Conservation (phyloP, 805 yeast species). For the Nakazawaea wickerhamii region DNA sequence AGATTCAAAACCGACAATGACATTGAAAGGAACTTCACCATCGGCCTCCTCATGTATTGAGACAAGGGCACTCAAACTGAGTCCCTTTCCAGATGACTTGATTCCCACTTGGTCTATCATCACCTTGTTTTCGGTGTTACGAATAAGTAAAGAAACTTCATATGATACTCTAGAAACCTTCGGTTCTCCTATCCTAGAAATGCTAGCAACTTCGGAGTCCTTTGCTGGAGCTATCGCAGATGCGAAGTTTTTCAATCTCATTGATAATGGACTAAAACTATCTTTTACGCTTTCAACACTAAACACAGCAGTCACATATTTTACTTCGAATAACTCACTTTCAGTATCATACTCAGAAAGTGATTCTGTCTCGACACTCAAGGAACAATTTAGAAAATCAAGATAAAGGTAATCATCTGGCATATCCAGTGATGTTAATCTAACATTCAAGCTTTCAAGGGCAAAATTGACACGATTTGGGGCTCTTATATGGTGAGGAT, state of each 20-base stretch:
- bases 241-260: slow-evolving; percentile 6
- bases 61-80: slow-evolving; percentile 13
- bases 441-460: slow-evolving; percentile 26
- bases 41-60: slow-evolving; percentile 16
- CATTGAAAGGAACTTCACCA: slow-evolving; percentile 19
- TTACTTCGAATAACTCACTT: background rate
- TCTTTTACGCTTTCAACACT: slow-evolving; percentile 4
- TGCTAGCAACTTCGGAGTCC: background rate
- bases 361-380: background rate
- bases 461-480: slow-evolving; percentile 20
- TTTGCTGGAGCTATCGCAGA: background rate
- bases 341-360: background rate
- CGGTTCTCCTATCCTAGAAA: background rate
- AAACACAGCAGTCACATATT: slow-evolving; percentile 1
- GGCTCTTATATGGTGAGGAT: background rate
- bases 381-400: slow-evolving; percentile 3
- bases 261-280: slow-evolving; percentile 5
- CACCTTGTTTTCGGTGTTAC: slow-evolving; percentile 17
- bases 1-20: slow-evolving; percentile 14
- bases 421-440: slow-evolving; percentile 22
- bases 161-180: slow-evolving; percentile 15
- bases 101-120: slow-evolving; percentile 20
- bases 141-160: slow-evolving; percentile 18
- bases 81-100: slow-evolving; percentile 17
- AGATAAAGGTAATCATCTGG: slow-evolving; percentile 27